Evolutionary conservation across 2,329 filamentous ascomycete genomes (phyloP).

Genomic region (Berkeleyomyces basicola): DNA sequence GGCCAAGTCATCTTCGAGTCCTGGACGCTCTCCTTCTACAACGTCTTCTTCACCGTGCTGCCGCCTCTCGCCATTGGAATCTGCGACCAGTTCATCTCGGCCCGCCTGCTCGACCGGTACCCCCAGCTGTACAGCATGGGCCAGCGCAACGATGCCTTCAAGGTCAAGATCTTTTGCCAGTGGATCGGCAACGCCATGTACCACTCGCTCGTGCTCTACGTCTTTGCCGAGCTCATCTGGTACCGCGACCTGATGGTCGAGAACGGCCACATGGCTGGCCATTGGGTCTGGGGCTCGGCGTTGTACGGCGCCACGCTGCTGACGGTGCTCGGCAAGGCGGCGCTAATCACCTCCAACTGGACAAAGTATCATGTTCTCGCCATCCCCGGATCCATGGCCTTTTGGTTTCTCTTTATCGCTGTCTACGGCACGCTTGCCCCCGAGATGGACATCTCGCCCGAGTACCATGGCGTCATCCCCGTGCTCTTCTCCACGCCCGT

Average conservation of each 20-base stretch:
- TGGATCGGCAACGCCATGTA: conserved; percentile 95
- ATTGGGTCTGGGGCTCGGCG: conserved; percentile 97
- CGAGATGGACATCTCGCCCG: conserved; percentile 60
- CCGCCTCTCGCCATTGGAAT: conserved; percentile 91
- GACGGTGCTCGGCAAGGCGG: conserved; percentile 87
- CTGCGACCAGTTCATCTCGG: conserved; percentile 93
- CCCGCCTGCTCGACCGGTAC: conserved; percentile 82
- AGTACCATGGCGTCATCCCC: conserved; percentile 74
- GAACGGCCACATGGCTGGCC: conserved; percentile 70
- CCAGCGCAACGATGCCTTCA: conserved; percentile 88
- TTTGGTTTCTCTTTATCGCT: conserved; percentile 85
- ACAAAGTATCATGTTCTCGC: conserved; percentile 95
- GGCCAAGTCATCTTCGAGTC: conserved; percentile 98
- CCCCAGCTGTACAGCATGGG: conserved; percentile 89
- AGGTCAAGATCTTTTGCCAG: conserved; percentile 74
- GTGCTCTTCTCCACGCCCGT: conserved; percentile 63
- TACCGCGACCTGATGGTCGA: conserved; percentile 59
- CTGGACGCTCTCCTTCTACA: conserved; percentile 98
- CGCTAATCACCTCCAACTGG: conserved; percentile 92
- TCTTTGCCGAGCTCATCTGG: conserved; percentile 68
- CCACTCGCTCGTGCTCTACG: conserved; percentile 86
- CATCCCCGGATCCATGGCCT: conserved; percentile 78
- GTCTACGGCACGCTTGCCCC: conserved; percentile 77
- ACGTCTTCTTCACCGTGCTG: conserved; percentile 91
- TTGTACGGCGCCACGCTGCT: conserved; percentile 86